Conservation (phyloP, 306 rosid species). For the Cucumis melo region DNA sequence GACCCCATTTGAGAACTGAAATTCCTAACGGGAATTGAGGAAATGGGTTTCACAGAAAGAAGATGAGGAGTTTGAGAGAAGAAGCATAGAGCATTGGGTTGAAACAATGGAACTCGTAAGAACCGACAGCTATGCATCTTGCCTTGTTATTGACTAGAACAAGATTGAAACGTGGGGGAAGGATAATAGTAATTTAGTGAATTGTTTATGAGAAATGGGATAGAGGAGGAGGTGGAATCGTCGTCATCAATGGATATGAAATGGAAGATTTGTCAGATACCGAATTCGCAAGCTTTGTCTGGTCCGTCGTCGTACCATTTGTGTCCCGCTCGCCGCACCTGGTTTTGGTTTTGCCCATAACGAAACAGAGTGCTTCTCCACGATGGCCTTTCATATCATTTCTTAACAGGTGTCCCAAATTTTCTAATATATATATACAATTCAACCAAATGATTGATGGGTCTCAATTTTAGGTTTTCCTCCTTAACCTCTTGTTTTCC, state of each 20-base stretch:
- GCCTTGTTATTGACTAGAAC: background rate
- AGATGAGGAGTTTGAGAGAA: conserved; percentile 12
- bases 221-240: background rate
- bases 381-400: background rate
- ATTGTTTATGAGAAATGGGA: background rate
- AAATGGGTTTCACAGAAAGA: conserved; percentile 1
- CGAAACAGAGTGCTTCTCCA: background rate
- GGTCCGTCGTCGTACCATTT: background rate
- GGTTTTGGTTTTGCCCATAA: background rate
- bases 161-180: background rate
- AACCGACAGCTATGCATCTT: conserved; percentile 3
- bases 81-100: background rate
- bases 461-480: no score
- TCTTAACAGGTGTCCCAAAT: background rate
- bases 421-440: background rate
- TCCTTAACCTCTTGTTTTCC: no score
- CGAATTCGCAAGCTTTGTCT: background rate
- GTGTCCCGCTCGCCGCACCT: background rate
- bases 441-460: background rate
- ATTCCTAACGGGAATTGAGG: background rate
- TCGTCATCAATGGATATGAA: background rate
- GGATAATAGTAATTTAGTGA: background rate
- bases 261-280: background rate
- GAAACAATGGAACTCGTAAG: conserved; percentile 2
- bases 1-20: conserved; percentile 30